Base-by-base conservation (phyloP, 306 rosid species). In the Quercus gilva region DNA sequence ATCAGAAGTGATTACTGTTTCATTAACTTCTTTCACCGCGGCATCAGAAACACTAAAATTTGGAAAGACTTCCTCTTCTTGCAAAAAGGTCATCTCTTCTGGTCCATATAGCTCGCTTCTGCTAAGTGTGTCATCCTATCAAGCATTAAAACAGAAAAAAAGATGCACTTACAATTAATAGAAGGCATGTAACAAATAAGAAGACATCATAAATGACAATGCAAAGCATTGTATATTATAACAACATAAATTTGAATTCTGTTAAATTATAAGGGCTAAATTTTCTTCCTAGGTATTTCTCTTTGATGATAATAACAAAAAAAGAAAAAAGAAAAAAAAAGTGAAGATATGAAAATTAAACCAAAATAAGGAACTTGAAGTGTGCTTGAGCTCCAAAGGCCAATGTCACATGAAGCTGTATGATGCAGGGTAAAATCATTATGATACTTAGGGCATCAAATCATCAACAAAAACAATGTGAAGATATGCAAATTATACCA, bases 61-160 rank as follows among this genome's bases (percentile, higher is more conserved):
- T 12, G 89, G 87, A 73, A 93, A 89, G 71, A 96, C 88, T 84
- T 93, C 98, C 82, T 95, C 99, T 81, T 91, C 99, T 84, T 82
- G 69, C 85, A 84, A 76, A 82, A 96, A 96, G 61, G 92, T 91
- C 99, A 96, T 96, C 73, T 96, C 97, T 61, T 90, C 93, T 73
- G 91, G 68, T 74, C 80, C 88, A 78, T 89, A 93, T 31, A 79
- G 80, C 60, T 78, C 87, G 51, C 81, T 75, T 79, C 74, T 69
- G 53, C 82, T 76, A 74, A 81, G 51, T 25, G 75, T 53, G 77
- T 76, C 7, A 76, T 88, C 99, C 99, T 96, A 73, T 84, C 69
- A 74, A 51, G 78, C 49, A 74, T 76, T 31, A 80, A 81, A 59
- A 70, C 79, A 81, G 65, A 72, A 64, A 52, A 78, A 56, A 78